Evolutionary conservation across 2,329 filamentous ascomycete genomes (phyloP).

Genomic region (Lecanicillium sp.): DNA sequence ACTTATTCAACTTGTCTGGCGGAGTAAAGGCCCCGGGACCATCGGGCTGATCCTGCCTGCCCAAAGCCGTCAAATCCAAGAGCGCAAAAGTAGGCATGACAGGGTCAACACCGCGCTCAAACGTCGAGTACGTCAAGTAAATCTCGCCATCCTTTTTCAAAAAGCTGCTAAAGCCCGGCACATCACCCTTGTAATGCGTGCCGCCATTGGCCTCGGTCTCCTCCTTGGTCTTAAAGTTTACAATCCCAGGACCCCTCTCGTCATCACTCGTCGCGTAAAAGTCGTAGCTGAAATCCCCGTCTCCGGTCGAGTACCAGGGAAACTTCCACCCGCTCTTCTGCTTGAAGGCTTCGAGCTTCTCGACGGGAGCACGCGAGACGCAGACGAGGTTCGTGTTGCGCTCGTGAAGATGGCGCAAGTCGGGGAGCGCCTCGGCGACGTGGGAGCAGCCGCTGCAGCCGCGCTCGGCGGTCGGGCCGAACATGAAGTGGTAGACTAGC

Average conservation of each 20-base stretch:
- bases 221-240: constrained; percentile 17
- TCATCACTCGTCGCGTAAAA: constrained; percentile 27
- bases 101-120: constrained; percentile 22
- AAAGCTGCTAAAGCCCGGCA: constrained; percentile 29
- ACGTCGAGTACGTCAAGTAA: constrained; percentile 30
- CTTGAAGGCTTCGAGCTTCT: constrained; percentile 27
- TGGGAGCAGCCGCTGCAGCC: constrained; percentile 32
- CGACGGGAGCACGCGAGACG: constrained; percentile 28
- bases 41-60: constrained; percentile 18
- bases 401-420: constrained; percentile 25
- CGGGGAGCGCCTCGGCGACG: constrained; percentile 28
- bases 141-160: constrained; percentile 20
- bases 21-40: constrained; percentile 18
- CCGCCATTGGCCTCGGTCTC: constrained; percentile 19
- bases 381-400: constrained; percentile 29
- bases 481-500: constrained; percentile 40
- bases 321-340: constrained; percentile 30
- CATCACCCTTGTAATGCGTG: constrained; percentile 20
- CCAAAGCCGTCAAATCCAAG: constrained; percentile 26
- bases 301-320: constrained; percentile 29
- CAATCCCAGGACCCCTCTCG: constrained; percentile 15
- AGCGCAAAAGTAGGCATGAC: constrained; percentile 21
- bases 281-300: constrained; percentile 30
- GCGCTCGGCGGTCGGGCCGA: constrained; percentile 21
- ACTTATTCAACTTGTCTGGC: constrained; percentile 13